Percentiles rank a stretch among this genome's conserved stretches.
Conservation (phyloP, 2,329 filamentous ascomycete genomes). For the Bimuria novae-zelandiae region DNA sequence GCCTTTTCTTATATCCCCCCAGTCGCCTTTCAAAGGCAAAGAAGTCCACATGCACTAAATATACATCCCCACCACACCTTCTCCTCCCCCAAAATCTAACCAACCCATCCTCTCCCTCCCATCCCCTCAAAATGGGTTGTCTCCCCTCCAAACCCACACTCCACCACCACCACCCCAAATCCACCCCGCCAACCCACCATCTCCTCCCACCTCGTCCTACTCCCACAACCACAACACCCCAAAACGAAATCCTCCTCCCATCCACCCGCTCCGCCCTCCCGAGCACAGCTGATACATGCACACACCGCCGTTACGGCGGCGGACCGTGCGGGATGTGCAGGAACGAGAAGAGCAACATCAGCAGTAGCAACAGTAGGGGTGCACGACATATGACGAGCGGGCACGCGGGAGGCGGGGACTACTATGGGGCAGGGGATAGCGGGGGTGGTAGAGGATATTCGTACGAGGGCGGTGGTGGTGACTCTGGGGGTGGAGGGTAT, state of each 20-base stretch:
- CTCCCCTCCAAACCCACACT: background rate
- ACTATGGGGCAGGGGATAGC: background rate
- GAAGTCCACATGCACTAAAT: background rate
- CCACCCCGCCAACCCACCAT: too few species aligned
- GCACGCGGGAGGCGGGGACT: background rate
- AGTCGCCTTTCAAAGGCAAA: too few species aligned
- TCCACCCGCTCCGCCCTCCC: too few species aligned
- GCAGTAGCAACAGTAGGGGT: too few species aligned
- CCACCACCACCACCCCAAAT: background rate
- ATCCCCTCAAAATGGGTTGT: conserved; percentile 3
- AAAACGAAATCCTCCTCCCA: too few species aligned
- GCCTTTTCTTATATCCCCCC: too few species aligned
- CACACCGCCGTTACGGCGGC: too few species aligned
- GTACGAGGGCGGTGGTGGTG: background rate
- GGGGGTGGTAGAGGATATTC: background rate
- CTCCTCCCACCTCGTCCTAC: background rate
- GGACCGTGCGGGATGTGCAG: too few species aligned
- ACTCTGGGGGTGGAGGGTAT: background rate
- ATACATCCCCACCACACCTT: background rate
- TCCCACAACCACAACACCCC: background rate
- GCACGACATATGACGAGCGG: too few species aligned
- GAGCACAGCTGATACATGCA: too few species aligned
- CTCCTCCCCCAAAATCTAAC: background rate
- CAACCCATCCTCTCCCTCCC: background rate
- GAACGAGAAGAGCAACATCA: too few species aligned